Conservation (phyloP, 2,329 filamentous ascomycete species). For the Elsinoe fawcettii region DNA sequence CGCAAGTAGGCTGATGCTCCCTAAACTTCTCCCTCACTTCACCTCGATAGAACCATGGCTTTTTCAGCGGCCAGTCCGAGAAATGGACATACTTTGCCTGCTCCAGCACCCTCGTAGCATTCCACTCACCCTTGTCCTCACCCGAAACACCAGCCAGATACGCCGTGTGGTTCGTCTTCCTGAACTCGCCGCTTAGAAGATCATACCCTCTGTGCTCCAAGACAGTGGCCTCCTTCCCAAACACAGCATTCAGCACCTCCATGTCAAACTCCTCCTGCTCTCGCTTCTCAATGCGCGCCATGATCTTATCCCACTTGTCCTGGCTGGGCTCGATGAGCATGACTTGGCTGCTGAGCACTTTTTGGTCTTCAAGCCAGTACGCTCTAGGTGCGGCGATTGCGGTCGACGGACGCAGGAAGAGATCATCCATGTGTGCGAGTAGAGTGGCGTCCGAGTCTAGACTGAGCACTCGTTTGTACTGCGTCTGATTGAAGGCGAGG, state of each 20-base stretch:
- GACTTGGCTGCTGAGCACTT: constrained; percentile 18
- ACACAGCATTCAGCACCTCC: constrained; percentile 59
- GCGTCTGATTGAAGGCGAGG: constrained; percentile 58
- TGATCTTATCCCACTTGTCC: constrained; percentile 16
- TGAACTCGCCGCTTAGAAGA: constrained; percentile 57
- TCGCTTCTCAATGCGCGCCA: constrained; percentile 10
- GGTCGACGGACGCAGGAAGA: constrained; percentile 57
- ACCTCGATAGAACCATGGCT: constrained; percentile 47
- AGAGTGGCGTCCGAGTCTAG: constrained; percentile 59
- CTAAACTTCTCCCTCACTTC: constrained; percentile 34
- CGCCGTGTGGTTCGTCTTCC: constrained; percentile 42
- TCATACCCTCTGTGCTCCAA: constrained; percentile 58
- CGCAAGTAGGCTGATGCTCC: constrained; percentile 41
- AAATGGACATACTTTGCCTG: constrained; percentile 62
- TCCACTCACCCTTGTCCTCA: constrained; percentile 46
- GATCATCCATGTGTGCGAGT: constrained; percentile 58
- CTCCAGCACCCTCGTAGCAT: constrained; percentile 46
- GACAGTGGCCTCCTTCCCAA: constrained; percentile 52
- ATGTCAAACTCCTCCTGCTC: constrained; percentile 44
- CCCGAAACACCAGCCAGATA: constrained; percentile 35
- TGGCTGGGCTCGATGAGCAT: constrained; percentile 21
- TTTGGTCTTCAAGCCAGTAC: constrained; percentile 55
- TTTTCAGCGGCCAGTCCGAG: constrained; percentile 61
- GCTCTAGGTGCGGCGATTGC: constrained; percentile 61
- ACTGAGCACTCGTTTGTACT: constrained; percentile 52